Base-by-base conservation (phyloP, 768 basidiomycete species). In the Kwoniella dendrophila region DNA sequence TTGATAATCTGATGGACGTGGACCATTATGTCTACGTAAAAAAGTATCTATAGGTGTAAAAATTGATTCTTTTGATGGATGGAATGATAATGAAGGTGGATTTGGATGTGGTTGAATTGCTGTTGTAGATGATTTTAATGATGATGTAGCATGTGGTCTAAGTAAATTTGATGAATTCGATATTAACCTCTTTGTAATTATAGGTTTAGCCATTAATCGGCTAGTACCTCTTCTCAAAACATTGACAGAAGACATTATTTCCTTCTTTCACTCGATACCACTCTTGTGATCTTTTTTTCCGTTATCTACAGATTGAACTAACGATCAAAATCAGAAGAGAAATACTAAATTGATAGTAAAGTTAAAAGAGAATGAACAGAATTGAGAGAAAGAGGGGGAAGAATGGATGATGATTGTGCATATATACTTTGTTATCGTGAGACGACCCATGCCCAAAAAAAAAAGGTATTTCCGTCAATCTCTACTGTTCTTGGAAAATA, bases 1-100 rank as follows among this genome's bases (percentile, higher is more conserved):
- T 2, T 84, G 81, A 26, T 88, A 85, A 80, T 95, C 92, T n/a
- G 81, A 79, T 61, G 86, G 86, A 74, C 93, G 88, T 14, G 95
- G 95, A 14, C 95, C 96, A 69, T 98, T 87, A 79, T 99, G 95
- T 32, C 95, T 86, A 70, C 90, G 86, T 45, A 87, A 78, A 81
- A 98, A 97, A 33, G 87, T 89, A 81, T 99, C 95, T 66, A 96
- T 83, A 1, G 93, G 86, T 12, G 87, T 84, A 77, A 95, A 92
- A 66, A 94, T 83, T 30, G 87, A 76, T 8, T 69, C 54, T 11
- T 63, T 30, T 12, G 66, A 40, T 7, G 75, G 69, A 54, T 73
- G 72, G 56, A 51, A 77, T 20, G 66, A 74, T 30, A n/a, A 48
- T 27, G 53, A 61, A 33, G 62, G 59, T 16, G 58, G 63, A 43